phyloP scores from a whole-genome alignment of 352 stramenopile species.

The Albugo candida region DNA sequence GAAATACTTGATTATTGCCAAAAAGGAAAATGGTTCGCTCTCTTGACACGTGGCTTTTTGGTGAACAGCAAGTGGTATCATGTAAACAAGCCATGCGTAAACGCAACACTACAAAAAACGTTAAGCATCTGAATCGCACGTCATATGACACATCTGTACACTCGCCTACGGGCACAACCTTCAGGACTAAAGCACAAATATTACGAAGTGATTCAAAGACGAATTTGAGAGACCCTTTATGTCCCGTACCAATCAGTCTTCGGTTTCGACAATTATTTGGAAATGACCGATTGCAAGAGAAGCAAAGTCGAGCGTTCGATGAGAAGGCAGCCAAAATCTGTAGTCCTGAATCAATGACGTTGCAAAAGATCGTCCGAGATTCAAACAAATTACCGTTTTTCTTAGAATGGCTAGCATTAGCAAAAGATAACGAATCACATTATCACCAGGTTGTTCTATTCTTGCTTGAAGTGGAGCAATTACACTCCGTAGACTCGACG shows the following conservation, averaged over 20 bases:
- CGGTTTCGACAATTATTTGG: too few species aligned
- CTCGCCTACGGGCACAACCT: conserved; percentile 1
- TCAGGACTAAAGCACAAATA: too few species aligned
- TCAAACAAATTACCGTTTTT: conserved; percentile 71
- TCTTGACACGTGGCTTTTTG: conserved; percentile 68
- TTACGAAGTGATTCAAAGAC: too few species aligned
- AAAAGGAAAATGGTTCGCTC: too few species aligned
- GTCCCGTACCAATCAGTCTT: too few species aligned
- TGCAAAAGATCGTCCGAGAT: conserved; percentile 50
- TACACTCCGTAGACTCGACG: conserved; percentile 42
- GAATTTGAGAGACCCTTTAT: too few species aligned
- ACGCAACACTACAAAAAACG: background rate
- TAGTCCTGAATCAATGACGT: too few species aligned
- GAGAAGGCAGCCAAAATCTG: too few species aligned
- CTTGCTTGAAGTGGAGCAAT: conserved; percentile 62
- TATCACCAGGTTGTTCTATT: conserved; percentile 76
- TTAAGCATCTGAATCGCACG: background rate
- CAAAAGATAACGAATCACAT: conserved; percentile 22
- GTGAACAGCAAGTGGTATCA: conserved; percentile 21
- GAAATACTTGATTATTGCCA: too few species aligned
- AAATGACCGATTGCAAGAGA: too few species aligned
- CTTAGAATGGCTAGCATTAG: conserved; percentile 40
- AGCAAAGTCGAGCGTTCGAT: too few species aligned
- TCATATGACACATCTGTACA: background rate
- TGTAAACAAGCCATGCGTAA: background rate